A percentile compares a stretch with the other conserved stretches of the same genome.
Conservation (phyloP, 495 filamentous ascomycete species). For the Durotheca rogersii region DNA sequence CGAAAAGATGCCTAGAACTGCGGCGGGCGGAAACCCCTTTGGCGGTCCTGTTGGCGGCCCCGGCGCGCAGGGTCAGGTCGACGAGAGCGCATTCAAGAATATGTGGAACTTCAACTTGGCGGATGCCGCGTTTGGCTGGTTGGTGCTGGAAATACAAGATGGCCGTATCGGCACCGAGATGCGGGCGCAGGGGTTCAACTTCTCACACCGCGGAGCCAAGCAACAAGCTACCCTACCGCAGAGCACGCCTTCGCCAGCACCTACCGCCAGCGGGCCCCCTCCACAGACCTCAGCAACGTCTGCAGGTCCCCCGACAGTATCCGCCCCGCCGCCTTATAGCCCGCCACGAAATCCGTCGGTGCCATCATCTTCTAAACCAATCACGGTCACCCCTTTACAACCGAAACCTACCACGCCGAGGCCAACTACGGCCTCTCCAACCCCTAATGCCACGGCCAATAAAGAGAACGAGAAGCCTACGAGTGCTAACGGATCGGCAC, state of each 20-base stretch:
- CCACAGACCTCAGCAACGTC: constrained; percentile 40
- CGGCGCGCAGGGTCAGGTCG: constrained; percentile 78
- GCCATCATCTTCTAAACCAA: constrained; percentile 42
- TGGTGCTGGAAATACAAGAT: constrained; percentile 90
- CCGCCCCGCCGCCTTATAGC: constrained; percentile 19
- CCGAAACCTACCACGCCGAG: constrained; percentile 56
- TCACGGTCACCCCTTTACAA: constrained; percentile 44
- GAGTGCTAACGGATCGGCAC: constrained; percentile 51
- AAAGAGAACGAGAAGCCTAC: constrained; percentile 51
- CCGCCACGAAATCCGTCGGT: constrained; percentile 41
- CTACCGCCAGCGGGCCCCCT: constrained; percentile 41
- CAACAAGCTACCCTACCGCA: constrained; percentile 42
- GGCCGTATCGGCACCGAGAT: constrained; percentile 97
- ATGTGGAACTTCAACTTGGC: constrained; percentile 99
- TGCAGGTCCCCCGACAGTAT: constrained; percentile 16
- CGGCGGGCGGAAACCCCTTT: constrained; percentile 94
- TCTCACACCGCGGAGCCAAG: constrained; percentile 81
- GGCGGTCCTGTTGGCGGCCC: constrained; percentile 78
- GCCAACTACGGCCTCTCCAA: constrained; percentile 41
- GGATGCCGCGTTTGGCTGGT: constrained; percentile 94
- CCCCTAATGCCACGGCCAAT: constrained; percentile 35
- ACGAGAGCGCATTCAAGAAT: constrained; percentile 99
- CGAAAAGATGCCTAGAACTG: constrained; percentile 91
- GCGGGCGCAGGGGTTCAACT: constrained; percentile 99
- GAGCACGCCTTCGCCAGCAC: constrained; percentile 35